Conservation (phyloP, 768 basidiomycete genomes). For the Gloeophyllum trabeum region DNA sequence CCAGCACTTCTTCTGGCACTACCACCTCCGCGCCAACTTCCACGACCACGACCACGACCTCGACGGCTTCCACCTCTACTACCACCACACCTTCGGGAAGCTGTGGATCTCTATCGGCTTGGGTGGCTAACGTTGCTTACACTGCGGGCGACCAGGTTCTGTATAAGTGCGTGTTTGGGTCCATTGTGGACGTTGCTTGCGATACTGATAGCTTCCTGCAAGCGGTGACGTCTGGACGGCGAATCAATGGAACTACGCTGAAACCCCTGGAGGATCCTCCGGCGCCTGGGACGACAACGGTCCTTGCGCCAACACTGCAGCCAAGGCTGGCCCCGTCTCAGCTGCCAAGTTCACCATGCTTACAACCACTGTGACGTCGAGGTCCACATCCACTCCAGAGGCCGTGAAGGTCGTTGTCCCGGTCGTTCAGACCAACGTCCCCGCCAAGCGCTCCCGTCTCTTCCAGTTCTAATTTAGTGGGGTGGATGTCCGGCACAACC, state of each 20-base stretch:
- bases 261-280: conserved; percentile 20
- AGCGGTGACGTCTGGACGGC: conserved; percentile 42
- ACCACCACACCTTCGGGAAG: conserved; percentile 17
- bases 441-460: neutral
- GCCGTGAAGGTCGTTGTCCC: too few species aligned
- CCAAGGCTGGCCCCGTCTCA: neutral
- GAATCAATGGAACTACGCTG: conserved; percentile 33
- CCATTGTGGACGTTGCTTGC: neutral
- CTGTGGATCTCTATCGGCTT: conserved; percentile 32
- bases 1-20: conserved; percentile 12
- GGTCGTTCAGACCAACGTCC: neutral
- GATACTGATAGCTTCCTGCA: too few species aligned
- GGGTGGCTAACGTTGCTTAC: conserved; percentile 28
- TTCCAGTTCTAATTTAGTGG: neutral
- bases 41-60: conserved; percentile 8
- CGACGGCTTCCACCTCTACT: conserved; percentile 14
- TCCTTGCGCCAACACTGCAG: conserved; percentile 14
- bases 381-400: too few species aligned
- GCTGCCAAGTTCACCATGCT: too few species aligned
- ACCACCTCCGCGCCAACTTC: conserved; percentile 10
- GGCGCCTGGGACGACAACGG: conserved; percentile 25
- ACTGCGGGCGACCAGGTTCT: conserved; percentile 25
- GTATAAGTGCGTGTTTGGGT: conserved; percentile 18
- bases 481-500: neutral
- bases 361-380: too few species aligned